Percentiles rank a stretch among this genome's conserved stretches.
These are phyloP conservation scores for Eucalyptus guilfoylei DNA, from an alignment of 345 rosid genomes.

Conservation along the genomic window DNA sequence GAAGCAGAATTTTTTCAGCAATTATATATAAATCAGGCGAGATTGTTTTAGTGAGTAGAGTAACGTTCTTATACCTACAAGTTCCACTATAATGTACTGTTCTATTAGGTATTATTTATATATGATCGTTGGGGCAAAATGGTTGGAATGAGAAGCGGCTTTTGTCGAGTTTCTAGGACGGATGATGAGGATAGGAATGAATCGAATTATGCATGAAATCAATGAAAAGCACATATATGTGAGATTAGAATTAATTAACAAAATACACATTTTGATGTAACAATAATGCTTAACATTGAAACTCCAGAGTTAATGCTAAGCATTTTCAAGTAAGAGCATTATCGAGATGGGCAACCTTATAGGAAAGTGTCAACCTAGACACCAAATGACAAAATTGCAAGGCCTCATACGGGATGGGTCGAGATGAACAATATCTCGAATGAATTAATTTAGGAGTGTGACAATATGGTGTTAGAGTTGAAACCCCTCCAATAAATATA, in stretches of 20 bases:
- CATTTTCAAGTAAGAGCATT: too few species aligned
- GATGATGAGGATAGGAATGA: neutral
- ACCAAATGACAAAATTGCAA: neutral
- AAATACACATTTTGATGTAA: neutral
- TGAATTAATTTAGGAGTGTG: neutral
- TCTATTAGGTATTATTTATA: neutral
- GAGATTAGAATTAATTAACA: neutral
- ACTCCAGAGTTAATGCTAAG: neutral
- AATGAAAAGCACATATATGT: neutral
- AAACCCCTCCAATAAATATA: neutral
- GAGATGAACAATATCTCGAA: too few species aligned
- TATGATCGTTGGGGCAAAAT: rapidly evolving
- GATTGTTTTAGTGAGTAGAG: neutral
- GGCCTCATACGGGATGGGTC: too few species aligned
- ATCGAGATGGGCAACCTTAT: rapidly evolving
- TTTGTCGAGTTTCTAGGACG: rapidly evolving
- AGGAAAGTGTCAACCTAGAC: rapidly evolving
- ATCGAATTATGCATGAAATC: neutral
- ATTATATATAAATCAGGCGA: neutral
- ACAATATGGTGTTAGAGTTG: neutral
- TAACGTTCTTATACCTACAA: neutral
- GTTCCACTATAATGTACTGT: neutral
- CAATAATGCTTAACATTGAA: neutral
- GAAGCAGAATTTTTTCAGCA: rapidly evolving
- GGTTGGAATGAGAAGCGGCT: neutral